phyloP scores from a whole-genome alignment of 2,329 filamentous ascomycete species.

The Calonectria henricotiae region DNA sequence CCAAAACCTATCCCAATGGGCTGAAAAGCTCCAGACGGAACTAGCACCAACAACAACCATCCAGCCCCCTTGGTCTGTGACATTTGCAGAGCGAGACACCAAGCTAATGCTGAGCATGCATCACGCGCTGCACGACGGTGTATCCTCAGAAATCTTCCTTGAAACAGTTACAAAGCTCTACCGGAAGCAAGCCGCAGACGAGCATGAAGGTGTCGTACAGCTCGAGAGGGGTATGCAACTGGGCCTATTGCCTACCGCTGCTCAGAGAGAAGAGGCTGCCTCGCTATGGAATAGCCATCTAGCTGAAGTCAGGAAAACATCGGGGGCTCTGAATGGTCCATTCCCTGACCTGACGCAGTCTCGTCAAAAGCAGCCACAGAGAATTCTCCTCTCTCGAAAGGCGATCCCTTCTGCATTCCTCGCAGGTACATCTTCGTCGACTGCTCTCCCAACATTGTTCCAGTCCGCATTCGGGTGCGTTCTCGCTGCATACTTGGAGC shows the following conservation, averaged over 20 bases:
- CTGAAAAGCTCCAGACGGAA: not conserved
- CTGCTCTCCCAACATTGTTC: not conserved
- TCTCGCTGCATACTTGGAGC: not conserved
- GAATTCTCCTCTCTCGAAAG: not conserved
- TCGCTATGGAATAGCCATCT: not conserved
- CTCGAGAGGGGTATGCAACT: conserved; percentile 12
- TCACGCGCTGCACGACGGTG: not conserved
- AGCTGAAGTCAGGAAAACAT: not conserved
- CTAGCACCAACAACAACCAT: not conserved
- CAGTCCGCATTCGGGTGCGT: conserved; percentile 8
- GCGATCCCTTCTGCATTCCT: not conserved
- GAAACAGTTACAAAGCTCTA: not conserved
- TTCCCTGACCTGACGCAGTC: conserved; percentile 10
- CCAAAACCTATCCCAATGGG: not conserved
- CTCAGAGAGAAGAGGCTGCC: conserved; percentile 3
- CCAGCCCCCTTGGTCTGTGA: not conserved
- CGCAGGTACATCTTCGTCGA: not conserved
- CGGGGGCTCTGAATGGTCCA: not conserved
- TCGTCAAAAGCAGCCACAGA: conserved; percentile 2
- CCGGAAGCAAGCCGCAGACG: not conserved
- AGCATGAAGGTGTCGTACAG: not conserved
- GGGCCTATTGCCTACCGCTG: not conserved
- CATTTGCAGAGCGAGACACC: not conserved
- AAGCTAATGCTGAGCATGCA: conserved; percentile 2
- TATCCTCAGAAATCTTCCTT: conserved; percentile 12